Evolutionary conservation across 1,284 basidiomycete species (phyloP).

Genomic region (Cerioporus squamosus): DNA sequence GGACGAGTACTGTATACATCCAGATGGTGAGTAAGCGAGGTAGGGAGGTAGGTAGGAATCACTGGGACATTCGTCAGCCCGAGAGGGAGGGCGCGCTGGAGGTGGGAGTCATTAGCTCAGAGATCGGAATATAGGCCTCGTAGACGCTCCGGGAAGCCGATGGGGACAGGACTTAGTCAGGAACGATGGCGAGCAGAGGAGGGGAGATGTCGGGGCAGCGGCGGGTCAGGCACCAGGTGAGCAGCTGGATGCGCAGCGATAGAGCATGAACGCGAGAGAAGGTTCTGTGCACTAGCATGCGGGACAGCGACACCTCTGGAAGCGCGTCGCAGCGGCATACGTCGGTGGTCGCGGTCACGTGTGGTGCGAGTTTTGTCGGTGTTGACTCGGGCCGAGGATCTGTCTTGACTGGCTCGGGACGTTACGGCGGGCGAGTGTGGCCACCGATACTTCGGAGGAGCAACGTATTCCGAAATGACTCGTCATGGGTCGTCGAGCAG

Average conservation of each 20-base stretch:
- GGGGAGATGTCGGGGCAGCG: constrained; percentile 1
- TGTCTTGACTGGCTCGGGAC: constrained; percentile 9
- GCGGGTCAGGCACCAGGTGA: neutral
- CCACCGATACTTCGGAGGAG: constrained; percentile 14
- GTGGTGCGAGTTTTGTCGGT: constrained; percentile 16
- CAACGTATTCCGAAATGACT: constrained; percentile 14
- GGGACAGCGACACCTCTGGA: constrained; percentile 5
- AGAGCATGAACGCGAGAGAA: constrained; percentile 8
- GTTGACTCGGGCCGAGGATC: constrained; percentile 22
- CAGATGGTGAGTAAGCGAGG: constrained; percentile 9
- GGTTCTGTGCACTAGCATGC: constrained; percentile 6
- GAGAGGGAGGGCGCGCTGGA: neutral
- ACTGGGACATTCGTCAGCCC: constrained; percentile 11
- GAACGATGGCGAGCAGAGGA: neutral
- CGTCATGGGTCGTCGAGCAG: constrained; percentile 13
- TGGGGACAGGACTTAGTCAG: constrained; percentile 11
- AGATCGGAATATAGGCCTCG: constrained; percentile 1
- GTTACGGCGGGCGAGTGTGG: constrained; percentile 6
- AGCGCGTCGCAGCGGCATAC: constrained; percentile 3
- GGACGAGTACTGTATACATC: neutral
- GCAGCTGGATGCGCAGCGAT: neutral
- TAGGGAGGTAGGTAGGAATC: neutral
- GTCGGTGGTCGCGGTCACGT: constrained; percentile 12
- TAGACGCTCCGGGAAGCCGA: constrained; percentile 7
- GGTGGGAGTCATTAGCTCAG: neutral